Percentiles rank a stretch among this genome's conserved stretches.
Evolutionary conservation across 208 protist species (phyloP).

Genomic region (Trypanosoma congolense): DNA sequence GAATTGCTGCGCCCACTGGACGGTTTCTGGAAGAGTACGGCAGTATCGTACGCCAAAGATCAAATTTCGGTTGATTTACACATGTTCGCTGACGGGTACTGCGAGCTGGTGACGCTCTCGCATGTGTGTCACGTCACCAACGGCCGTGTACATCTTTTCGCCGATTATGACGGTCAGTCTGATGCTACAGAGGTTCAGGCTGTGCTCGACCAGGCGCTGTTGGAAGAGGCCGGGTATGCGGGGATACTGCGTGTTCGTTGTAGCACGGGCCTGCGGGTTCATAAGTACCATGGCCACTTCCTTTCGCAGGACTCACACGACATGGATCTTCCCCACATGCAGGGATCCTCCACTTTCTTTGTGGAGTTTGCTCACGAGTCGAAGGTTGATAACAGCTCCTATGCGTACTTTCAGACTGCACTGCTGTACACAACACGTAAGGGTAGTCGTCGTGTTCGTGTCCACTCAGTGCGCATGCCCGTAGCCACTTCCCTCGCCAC

Average conservation of each 20-base stretch:
- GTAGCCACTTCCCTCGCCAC: slow-evolving; percentile 40
- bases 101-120: slow-evolving; percentile 85
- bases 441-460: slow-evolving; percentile 85
- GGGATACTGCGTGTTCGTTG: slow-evolving; percentile 89
- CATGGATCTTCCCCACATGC: slow-evolving; percentile 85
- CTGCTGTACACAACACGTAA: slow-evolving; percentile 90
- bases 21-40: slow-evolving; percentile 80
- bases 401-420: slow-evolving; percentile 86
- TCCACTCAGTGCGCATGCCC: slow-evolving; percentile 72
- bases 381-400: slow-evolving; percentile 51
- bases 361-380: slow-evolving; percentile 91
- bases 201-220: slow-evolving; percentile 45
- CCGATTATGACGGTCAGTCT: slow-evolving; percentile 63
- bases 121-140: slow-evolving; percentile 79
- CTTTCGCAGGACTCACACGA: slow-evolving; percentile 73
- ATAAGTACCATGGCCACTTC: slow-evolving; percentile 87
- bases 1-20: slow-evolving; percentile 74
- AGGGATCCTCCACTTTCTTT: slow-evolving; percentile 75
- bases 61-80: slow-evolving; percentile 90
- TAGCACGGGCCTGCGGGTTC: slow-evolving; percentile 73
- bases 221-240: slow-evolving; percentile 85
- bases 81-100: slow-evolving; percentile 72
- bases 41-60: slow-evolving; percentile 56
- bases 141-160: slow-evolving; percentile 67
- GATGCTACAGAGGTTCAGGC: slow-evolving; percentile 64